A percentile compares a stretch with the other conserved stretches of the same genome.
Evolutionary conservation across 2,329 filamentous ascomycete species (phyloP).

Genomic region (Nigrospora osmanthi): DNA sequence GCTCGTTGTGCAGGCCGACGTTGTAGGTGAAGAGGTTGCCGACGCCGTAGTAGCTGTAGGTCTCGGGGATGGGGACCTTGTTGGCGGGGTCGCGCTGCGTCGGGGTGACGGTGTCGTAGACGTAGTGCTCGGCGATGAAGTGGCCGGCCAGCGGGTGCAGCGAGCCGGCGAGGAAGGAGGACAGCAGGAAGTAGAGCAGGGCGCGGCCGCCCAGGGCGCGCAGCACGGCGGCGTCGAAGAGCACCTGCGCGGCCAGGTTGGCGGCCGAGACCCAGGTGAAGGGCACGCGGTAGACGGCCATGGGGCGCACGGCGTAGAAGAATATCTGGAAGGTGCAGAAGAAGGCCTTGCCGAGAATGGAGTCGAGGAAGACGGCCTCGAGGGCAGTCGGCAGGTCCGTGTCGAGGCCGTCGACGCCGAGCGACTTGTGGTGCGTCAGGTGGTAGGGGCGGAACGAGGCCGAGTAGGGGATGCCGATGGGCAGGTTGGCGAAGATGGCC

Average conservation of each 20-base stretch:
- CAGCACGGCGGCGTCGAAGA: constrained; percentile 68
- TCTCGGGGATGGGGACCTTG: constrained; percentile 71
- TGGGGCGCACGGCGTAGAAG: constrained; percentile 94
- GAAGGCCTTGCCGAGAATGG: constrained; percentile 91
- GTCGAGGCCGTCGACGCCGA: constrained; percentile 92
- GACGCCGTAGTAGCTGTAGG: constrained; percentile 92
- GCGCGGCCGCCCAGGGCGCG: constrained; percentile 52
- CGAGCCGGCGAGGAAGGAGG: constrained; percentile 87
- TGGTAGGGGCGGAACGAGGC: constrained; percentile 97
- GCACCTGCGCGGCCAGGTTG: constrained; percentile 71
- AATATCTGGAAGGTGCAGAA: constrained; percentile 99
- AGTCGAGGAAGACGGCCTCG: constrained; percentile 90
- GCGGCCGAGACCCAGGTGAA: constrained; percentile 77
- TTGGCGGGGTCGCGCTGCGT: constrained; percentile 50
- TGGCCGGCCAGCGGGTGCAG: constrained; percentile 93
- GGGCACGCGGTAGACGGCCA: constrained; percentile 86
- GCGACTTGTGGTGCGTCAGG: constrained; percentile 96
- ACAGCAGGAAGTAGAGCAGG: constrained; percentile 76
- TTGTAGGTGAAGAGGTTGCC: constrained; percentile 95
- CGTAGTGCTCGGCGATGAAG: constrained; percentile 97
- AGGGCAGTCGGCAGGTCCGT: constrained; percentile 89
- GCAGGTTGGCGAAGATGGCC: constrained; percentile 89
- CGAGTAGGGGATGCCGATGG: constrained; percentile 92
- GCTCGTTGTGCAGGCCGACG: constrained; percentile 95
- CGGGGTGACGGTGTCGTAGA: constrained; percentile 58